Evolutionary conservation across 1,284 basidiomycete genomes (phyloP).

Genomic region (Moniliophthora roreri): DNA sequence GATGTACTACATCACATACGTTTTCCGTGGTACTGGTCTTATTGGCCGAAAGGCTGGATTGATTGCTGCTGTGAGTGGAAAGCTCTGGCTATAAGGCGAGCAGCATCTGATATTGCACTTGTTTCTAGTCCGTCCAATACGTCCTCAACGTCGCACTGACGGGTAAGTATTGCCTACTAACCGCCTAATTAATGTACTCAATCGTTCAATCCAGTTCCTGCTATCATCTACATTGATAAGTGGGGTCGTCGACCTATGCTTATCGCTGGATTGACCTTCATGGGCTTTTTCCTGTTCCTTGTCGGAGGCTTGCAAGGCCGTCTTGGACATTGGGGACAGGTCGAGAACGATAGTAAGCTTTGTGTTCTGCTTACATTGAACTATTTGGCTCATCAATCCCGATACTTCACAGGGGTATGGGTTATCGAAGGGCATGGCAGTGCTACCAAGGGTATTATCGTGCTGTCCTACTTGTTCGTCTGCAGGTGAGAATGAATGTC

Average conservation of each 20-base stretch:
- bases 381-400: too few relatives aligned
- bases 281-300: constrained; percentile 77
- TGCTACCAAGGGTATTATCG: constrained; percentile 69
- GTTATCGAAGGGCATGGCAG: constrained; percentile 54
- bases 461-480: constrained; percentile 75
- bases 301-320: constrained; percentile 73
- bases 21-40: constrained; percentile 75
- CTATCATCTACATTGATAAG: constrained; percentile 74
- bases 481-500: too few relatives aligned
- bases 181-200: too few relatives aligned
- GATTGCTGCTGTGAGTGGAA: too few relatives aligned
- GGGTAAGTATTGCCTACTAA: too few relatives aligned
- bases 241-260: constrained; percentile 83
- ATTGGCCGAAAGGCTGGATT: constrained; percentile 69
- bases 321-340: constrained; percentile 66
- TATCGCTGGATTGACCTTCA: constrained; percentile 59
- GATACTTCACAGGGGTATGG: constrained; percentile 44
- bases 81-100: constrained; percentile 10
- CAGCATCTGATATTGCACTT: neutral
- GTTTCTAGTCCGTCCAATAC: constrained; percentile 63
- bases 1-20: constrained; percentile 82
- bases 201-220: too few relatives aligned
- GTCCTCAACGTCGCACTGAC: constrained; percentile 75
- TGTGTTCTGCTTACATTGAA: too few relatives aligned
- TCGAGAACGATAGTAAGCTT: constrained; percentile 26